Conservation (phyloP, 768 basidiomycete species). For the Sporobolomyces phaffii region DNA sequence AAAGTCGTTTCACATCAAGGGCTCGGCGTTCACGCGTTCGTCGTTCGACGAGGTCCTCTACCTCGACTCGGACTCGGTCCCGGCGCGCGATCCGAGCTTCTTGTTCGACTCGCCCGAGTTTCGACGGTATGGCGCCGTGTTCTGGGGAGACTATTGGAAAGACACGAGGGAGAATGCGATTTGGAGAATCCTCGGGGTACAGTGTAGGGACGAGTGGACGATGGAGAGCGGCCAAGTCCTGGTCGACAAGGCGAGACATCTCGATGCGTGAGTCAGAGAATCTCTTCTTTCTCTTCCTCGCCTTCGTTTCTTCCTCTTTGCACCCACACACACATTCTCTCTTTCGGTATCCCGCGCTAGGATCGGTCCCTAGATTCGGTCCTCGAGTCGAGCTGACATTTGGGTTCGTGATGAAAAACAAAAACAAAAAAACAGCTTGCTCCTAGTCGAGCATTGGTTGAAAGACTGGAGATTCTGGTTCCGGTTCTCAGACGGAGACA, state of each 20-base stretch:
- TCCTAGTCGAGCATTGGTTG: slow-evolving; percentile 46
- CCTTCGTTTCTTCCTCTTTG: neutral
- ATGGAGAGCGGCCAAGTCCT: slow-evolving; percentile 52
- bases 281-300: slow-evolving; percentile 1
- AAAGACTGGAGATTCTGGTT: slow-evolving; percentile 49
- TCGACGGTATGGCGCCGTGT: slow-evolving; percentile 45
- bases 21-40: slow-evolving; percentile 43
- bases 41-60: slow-evolving; percentile 48
- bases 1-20: slow-evolving; percentile 48
- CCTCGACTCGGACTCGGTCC: slow-evolving; percentile 45
- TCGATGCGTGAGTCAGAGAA: slow-evolving; percentile 48
- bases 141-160: slow-evolving; percentile 50
- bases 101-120: slow-evolving; percentile 49
- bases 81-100: slow-evolving; percentile 46
- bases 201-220: slow-evolving; percentile 52
- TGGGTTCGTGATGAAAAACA: neutral
- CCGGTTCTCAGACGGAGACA: slow-evolving; percentile 50
- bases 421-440: slow-evolving; percentile 31
- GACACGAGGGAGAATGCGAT: slow-evolving; percentile 45
- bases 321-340: neutral
- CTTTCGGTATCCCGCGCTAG: no score
- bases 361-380: no score
- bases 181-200: slow-evolving; percentile 49
- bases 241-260: slow-evolving; percentile 49
- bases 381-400: neutral